These are phyloP conservation scores for Immersiella caudata DNA, from an alignment of 495 filamentous ascomycete genomes.

Conservation along the genomic window DNA sequence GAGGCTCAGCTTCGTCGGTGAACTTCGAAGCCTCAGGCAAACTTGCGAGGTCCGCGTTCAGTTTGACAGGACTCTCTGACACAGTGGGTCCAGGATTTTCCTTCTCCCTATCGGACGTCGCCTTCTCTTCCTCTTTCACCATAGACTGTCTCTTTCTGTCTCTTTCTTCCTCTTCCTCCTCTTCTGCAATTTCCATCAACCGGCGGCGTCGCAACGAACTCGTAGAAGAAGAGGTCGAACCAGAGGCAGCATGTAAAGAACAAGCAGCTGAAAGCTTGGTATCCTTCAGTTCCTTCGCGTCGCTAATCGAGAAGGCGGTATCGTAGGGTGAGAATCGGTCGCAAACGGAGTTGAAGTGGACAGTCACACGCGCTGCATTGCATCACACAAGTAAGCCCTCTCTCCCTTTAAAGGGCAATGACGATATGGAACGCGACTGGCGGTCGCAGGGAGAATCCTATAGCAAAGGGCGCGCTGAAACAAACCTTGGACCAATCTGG, in stretches of 20 bases:
- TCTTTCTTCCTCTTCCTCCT: constrained; percentile 63
- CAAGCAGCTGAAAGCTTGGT: constrained; percentile 85
- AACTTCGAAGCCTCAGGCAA: constrained; percentile 47
- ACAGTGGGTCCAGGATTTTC: background rate
- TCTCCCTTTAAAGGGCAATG: constrained; percentile 7
- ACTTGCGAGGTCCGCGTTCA: constrained; percentile 41
- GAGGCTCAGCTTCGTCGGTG: constrained; percentile 40
- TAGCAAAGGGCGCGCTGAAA: constrained; percentile 17
- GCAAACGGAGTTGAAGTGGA: constrained; percentile 85
- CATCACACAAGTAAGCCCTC: constrained; percentile 15
- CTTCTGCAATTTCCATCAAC: constrained; percentile 90
- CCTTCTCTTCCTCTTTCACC: constrained; percentile 43
- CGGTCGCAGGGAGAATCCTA: constrained; percentile 5
- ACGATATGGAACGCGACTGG: background rate
- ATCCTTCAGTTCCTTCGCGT: constrained; percentile 80
- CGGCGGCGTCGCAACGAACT: constrained; percentile 74
- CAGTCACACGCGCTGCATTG: constrained; percentile 77
- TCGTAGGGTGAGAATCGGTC: constrained; percentile 90
- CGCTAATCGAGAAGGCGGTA: constrained; percentile 71
- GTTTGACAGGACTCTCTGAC: constrained; percentile 31
- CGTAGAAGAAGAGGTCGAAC: constrained; percentile 83
- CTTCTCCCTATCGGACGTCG: constrained; percentile 4
- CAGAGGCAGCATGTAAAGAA: constrained; percentile 84
- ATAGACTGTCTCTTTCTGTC: constrained; percentile 52
- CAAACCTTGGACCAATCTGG: constrained; percentile 86